Evolutionary conservation across 1,284 basidiomycete species (phyloP).

Genomic region (Austroboletus novae-zelandiae): DNA sequence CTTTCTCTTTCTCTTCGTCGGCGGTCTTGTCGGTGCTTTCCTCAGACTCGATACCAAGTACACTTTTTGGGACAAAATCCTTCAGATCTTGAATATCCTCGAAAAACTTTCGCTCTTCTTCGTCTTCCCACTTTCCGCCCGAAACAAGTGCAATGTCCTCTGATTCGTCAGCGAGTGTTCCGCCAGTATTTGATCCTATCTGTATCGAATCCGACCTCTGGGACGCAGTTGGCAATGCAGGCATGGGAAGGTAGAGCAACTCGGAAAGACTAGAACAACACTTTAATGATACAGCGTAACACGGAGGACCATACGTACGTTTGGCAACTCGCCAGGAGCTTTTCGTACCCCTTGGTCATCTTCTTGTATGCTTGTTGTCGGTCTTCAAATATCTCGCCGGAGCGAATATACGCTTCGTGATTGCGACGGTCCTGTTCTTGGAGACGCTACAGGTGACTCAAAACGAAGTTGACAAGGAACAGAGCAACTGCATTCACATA

Average conservation of each 20-base stretch:
- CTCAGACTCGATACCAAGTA: slow-evolving; percentile 81
- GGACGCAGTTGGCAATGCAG: slow-evolving; percentile 76
- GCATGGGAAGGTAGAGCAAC: slow-evolving; percentile 78
- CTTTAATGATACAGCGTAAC: slow-evolving; percentile 3
- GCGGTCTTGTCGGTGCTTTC: slow-evolving; percentile 39
- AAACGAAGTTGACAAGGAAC: background rate
- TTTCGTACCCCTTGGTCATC: slow-evolving; percentile 95
- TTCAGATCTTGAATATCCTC: slow-evolving; percentile 92
- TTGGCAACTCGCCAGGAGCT: slow-evolving; percentile 82
- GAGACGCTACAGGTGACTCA: slow-evolving; percentile 57
- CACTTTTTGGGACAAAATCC: slow-evolving; percentile 85
- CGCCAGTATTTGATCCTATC: slow-evolving; percentile 57
- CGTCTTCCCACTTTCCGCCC: slow-evolving; percentile 96
- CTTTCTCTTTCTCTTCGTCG: slow-evolving; percentile 45
- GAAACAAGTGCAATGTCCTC: slow-evolving; percentile 54
- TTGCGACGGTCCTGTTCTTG: slow-evolving; percentile 97
- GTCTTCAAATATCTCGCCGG: slow-evolving; percentile 99
- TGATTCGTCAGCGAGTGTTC: slow-evolving; percentile 44
- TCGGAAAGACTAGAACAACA: slow-evolving; percentile 72
- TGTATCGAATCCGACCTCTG: slow-evolving; percentile 78
- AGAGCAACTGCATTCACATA: slow-evolving; percentile 36
- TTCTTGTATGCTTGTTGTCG: slow-evolving; percentile 98
- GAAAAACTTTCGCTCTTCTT: slow-evolving; percentile 93
- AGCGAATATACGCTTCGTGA: slow-evolving; percentile 98
- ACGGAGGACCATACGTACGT: slow-evolving; percentile 47